Evolutionary conservation across 257 asterid genomes (phyloP), one percentile per base, ranked within the genome.

Genomic region (Penstemon barbatus): DNA sequence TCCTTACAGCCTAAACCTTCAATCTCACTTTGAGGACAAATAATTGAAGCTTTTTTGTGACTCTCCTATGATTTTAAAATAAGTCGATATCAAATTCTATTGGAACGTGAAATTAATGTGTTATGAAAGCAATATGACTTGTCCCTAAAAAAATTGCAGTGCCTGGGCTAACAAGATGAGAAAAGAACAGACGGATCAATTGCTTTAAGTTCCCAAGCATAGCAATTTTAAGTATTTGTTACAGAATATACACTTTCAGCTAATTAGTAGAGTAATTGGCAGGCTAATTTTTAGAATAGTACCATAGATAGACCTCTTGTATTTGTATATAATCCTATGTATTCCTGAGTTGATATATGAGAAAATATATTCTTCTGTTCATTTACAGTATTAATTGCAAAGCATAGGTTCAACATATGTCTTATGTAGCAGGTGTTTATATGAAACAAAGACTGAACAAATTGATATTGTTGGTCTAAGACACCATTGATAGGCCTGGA

Each of bases 1-100:
- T 81, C 96, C 61, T 80, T 62, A 72, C 80, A 63, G 74, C 88
- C 87, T 75, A 85, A 69, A 76, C 77, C 87, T 74, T 90, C 92
- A 78, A 91, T 66, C 77, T 93, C 99, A 75, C 84, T 79, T 80
- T 88, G 92, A 8, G 91, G 84, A 69, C 94, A 84, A 63, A 89
- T 86, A 64, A 78, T 80, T 56, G 99, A 90, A 4, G 96, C 96
- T 78, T 84, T 90, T 50, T 60, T 69, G 84, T 73, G 87, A 63
- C 52, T 81, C 68, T 88, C 99, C 99, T 92, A 82, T 48, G 71
- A 66, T 52, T 56, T 69, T 68, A 72, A 69, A 58, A 79, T 10
- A 49, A 72, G 64, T 61, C 66, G 71, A 71, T 62, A 71, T 65
- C 45, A 73, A 18, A 7, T 75, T 56, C 9, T 33, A 57, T 74